Evolutionary conservation across 148 eudicot genomes (phyloP), one percentile per base, ranked within the genome.

Genomic region (Agrostemma githago): DNA sequence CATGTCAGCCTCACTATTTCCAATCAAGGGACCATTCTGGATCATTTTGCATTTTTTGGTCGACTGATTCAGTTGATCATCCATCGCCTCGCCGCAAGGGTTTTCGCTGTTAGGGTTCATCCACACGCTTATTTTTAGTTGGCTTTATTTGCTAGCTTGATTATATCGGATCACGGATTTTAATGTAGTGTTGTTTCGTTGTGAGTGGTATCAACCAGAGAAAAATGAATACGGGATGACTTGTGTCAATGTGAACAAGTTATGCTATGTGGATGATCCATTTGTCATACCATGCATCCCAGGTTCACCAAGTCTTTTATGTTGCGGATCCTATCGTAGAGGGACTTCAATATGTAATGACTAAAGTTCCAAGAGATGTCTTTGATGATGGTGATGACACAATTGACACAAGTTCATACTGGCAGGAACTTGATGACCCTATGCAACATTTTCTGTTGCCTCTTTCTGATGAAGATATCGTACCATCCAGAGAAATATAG

Each of bases 221-320:
- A 67, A 75, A 2, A 72, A 75, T 57, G 65, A 68, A 2, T 76
- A 57, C 16, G 72, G 58, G 2, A 48, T 67, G 16, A 57, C 16
- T 2, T 68, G 78, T 76, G 66, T 76, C 0, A 76, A 76, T 43
- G 21, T 57, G 7, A 57, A 76, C 6, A 76, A 58, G 51, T 41
- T 56, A 9, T 56, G 73, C 19, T 58, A 20, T 11, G 4, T 15
- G 17, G 62, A 76, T 58, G 72, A 76, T 43, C 78, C 66, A 6
- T 76, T 57, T 76, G 67, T 76, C 26, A 9, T 68, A 21, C 66
- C 78, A 0, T n/a, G n/a, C n/a, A n/a, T 76, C 78, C 37, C 60
- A 76, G 68, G 73, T 59, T 7, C 78, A 76, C 21, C 67, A 76
- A 41, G 78, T 76, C 4, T 76, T 58, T 42, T 76, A 76, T 59